Base-by-base conservation (phyloP, 441 rosid genomes). In the Isatis lusitanica region DNA sequence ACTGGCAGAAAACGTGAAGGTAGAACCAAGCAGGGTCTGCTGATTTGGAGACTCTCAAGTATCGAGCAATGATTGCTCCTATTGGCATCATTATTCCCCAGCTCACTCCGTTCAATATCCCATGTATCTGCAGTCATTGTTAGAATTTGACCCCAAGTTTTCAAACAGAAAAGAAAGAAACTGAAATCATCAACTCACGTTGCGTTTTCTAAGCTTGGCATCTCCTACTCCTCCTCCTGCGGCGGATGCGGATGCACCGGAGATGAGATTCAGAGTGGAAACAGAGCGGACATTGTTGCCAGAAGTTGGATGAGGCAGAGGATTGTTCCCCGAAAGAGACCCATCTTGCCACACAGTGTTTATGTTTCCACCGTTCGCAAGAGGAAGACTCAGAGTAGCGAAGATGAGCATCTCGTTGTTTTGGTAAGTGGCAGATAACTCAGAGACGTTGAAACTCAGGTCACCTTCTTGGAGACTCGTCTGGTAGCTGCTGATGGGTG, bases 301-400 rank as follows among this genome's bases (percentile, higher is more conserved):
- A 40, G 78, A 70, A 38, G 85, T 79, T 21, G 74, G 52, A 81
- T 90, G 96, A 12, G 40, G 9, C 28, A 66, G 44, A 10, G 83
- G 91, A 21, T 39, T 56, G 38, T 66, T 79, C 11, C 85, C 70
- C 13, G 88, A 81, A 26, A 93, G 63, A 9, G 90, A 79, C 2
- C 98, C 94, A 30, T 86, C 87, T 78, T 91, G 97, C 98, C 98
- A 93, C 43, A 91, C 88, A 53, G 87, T 91, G 43, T 91, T 88
- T 51, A 90, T 38, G 11, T 30, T 79, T 4, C 77, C 65, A 42
- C 57, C 70, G 5, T 81, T 80, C 7, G 55, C 66, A 2, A 75
- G 17, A 21, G 86, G 70, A 43, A 88, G 81, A 10, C 18, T 80
- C 55, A 94, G 62, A 38, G 83, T 89, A 33, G 96, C 98, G 63